A percentile compares a stretch with the other conserved stretches of the same genome.
Evolutionary conservation across 2,329 filamentous ascomycete species (phyloP).

Genomic region (Ophiocordyceps sinensis): DNA sequence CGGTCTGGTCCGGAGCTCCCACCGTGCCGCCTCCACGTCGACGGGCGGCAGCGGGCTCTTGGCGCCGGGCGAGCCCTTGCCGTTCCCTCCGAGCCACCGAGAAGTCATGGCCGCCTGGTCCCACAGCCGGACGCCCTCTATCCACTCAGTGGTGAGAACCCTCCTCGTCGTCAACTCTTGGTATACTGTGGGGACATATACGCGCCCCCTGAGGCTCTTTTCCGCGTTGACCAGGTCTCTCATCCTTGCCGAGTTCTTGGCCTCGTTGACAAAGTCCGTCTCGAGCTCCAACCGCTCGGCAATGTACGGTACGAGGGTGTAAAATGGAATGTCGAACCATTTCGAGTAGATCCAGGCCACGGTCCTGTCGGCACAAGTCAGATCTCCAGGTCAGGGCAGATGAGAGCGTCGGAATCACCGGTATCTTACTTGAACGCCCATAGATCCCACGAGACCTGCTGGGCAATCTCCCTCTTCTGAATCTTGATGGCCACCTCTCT

Average conservation of each 20-base stretch:
- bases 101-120: constrained; percentile 71
- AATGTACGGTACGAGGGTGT: constrained; percentile 83
- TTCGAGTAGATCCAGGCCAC: constrained; percentile 71
- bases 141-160: constrained; percentile 93
- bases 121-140: constrained; percentile 86
- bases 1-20: constrained; percentile 34
- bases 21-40: constrained; percentile 29
- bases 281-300: constrained; percentile 83
- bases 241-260: constrained; percentile 78
- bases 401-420: neutral
- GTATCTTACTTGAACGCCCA: constrained; percentile 72
- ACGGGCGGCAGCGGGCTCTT: constrained; percentile 45
- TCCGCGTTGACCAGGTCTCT: constrained; percentile 60
- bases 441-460: constrained; percentile 86
- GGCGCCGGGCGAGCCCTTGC: constrained; percentile 64
- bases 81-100: constrained; percentile 65
- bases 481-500: constrained; percentile 91
- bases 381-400: neutral
- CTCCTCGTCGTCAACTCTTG: constrained; percentile 67
- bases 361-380: constrained; percentile 32
- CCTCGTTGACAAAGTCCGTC: constrained; percentile 89
- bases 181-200: constrained; percentile 81
- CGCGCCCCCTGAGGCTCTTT: constrained; percentile 58
- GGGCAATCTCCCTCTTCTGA: constrained; percentile 85
- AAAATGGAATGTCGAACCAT: constrained; percentile 87